Base-by-base conservation (phyloP, 306 rosid species). In the Boehmeria nivea region DNA sequence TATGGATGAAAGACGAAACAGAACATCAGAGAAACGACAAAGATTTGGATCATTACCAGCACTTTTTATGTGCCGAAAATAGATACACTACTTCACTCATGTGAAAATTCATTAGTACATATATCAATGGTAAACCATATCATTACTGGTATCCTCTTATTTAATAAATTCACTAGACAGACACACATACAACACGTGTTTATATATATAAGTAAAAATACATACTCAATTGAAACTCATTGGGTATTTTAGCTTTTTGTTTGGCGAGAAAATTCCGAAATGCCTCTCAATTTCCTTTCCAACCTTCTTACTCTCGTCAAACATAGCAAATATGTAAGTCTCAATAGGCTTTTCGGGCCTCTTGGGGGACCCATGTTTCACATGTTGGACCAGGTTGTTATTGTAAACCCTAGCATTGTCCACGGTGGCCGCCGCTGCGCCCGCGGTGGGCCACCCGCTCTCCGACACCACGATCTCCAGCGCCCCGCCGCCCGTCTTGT, bases 381-480 rank as follows among this genome's bases (percentile, higher is more conserved):
- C 74, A 59, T 74, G 71, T 12, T 68, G 31, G 19, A 73, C 39
- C 54, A 68, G 43, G 36, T 74, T 74, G 3, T 42, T 50, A 26
- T 57, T 43, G 8, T 51, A 73, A 37, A 72, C 51, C 33, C 62
- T 46, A 0, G 78, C 78, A 51, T 63, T 68, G 13, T 67, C 70
- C 1, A 45, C 7, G 3, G 71, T 47, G 8, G 69, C 27, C 1
- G 3, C 59, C 5, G 26, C n/a, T 1, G 40, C 63, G 8, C 71
- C 74, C 1, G 38, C 57, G 3, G 69, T 21, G 2, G 78, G 82
- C 78, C 78, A 76, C 0, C 82, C 82, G 34, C 59, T 76, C 61
- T 76, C 78, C 1, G 72, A 76, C 27, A 76, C 33, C 16, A 76
- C 82, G 6, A 72, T 63, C 24, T 38, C 59, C 43, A 76, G 3